Base-by-base conservation (phyloP, 2,329 filamentous ascomycete species). In the Pseudogymnoascus sp. region DNA sequence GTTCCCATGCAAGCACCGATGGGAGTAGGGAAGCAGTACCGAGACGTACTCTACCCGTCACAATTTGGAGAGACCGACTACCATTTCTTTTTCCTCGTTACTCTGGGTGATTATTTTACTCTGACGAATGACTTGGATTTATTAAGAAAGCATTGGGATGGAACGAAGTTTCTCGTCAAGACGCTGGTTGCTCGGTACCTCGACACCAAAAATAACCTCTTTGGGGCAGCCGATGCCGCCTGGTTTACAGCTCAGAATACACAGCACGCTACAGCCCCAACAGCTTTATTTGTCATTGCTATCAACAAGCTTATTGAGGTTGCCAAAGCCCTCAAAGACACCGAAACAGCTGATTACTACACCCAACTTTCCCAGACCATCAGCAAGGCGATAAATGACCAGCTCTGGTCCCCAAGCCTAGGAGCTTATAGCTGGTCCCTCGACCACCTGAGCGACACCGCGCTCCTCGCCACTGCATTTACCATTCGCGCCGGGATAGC, bases 401-500 rank as follows among this genome's bases (percentile, higher is more conserved):
- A 69, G 1, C 70, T 76, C 8, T 77, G 74, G 74, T 73, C 74
- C 38, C 60, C 63, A 0, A 15, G 62, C 9, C 58, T 72, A 0
- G 74, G 73, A 2, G 65, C 66, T 4, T 77, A 75, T 64, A 71
- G 70, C 1, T 65, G 73, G 1, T 70, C 70, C 1, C 62, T 69
- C 7, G 58, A 42, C 17, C 65, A 65, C 0, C 67, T 66, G 0
- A 66, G 63, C 2, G 71, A 77, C 63, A 75, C 70, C 58, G 74
- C 74, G 0, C 63, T 73, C 13, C 71, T 69, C 3, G 71, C 67
- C 8, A 70, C 72, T 21, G 71, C 69, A 0, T 77, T 74, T 65
- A 64, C 70, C 8, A 71, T 77, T 8, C 66, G 71, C 1, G 68
- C 73, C 3, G 74, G 72, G 6, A 67, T 70, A 7, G 73, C 75